Base-by-base conservation (phyloP, 2,329 filamentous ascomycete genomes). In the Trichoderma hamatum region DNA sequence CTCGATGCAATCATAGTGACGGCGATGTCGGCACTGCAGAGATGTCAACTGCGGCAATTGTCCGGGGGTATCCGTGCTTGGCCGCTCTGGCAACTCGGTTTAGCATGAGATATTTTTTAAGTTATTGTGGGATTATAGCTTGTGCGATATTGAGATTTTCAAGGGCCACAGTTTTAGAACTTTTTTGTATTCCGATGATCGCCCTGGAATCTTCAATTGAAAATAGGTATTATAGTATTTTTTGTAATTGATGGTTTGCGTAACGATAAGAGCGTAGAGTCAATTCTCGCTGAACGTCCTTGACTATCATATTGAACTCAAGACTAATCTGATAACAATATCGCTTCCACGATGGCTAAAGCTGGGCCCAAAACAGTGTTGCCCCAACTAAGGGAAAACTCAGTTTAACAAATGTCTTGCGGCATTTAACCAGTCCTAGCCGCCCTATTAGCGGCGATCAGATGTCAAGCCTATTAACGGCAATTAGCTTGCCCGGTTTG, bases 11-110 rank as follows among this genome's bases (percentile, higher is more conserved):
- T 69, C 67, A 69, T 69, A 56, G 51, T 69, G 67, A 69, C 67
- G 63, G 68, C 68, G 54, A 69, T 69, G 63, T 69, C 62, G 63
- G 68, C 68, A 51, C 30, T 36, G 16, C 13, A 24, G 21, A 49
- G 46, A 49, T 24, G 34, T 28, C 54, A 60, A 59, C 52, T 26
- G 54, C 39, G 65, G 56, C 14, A 46, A 64, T 46, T 64, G 46
- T 14, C 69, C 69, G 69, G 65, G 58, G 55, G 30, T 68, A 68
- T 62, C 69, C 69, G 71, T 51, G 39, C 30, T 55, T 72, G 58
- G 65, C 62, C 70, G 69, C 59, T 67, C 68, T 46, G 28, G 21
- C 28, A 24, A 34, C 61, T 54, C 61, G 61, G 49, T 59, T 67
- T 67, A 58, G 54, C 36, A 36, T 67, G 52, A 67, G 63, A 51